Evolutionary conservation across 2,329 filamentous ascomycete species (phyloP).

Genomic region (Venturia aucupariae): DNA sequence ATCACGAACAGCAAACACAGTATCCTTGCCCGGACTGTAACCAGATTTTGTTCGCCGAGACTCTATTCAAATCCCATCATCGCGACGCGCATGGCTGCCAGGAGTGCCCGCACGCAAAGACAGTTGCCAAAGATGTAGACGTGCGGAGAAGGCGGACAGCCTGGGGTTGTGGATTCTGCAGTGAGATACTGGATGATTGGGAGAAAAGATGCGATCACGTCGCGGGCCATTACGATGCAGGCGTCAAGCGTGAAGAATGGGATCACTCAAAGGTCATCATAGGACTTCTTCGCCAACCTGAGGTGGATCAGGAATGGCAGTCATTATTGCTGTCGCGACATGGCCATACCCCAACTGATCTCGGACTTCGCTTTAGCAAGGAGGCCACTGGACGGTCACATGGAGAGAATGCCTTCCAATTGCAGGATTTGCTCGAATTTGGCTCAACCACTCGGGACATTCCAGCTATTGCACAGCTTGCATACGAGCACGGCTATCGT

Average conservation of each 20-base stretch:
- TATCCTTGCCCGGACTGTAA: conserved; percentile 61
- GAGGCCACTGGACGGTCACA: conserved; percentile 32
- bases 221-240: conserved; percentile 56
- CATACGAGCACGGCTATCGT: conserved; percentile 14
- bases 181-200: conserved; percentile 51
- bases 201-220: conserved; percentile 62
- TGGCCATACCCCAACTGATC: conserved; percentile 40
- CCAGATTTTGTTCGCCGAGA: conserved; percentile 58
- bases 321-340: conserved; percentile 44
- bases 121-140: conserved; percentile 46
- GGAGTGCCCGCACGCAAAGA: conserved; percentile 56
- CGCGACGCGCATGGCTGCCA: conserved; percentile 56
- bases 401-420: conserved; percentile 11
- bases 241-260: conserved; percentile 56
- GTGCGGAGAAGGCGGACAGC: conserved; percentile 43
- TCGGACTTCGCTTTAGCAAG: conserved; percentile 36
- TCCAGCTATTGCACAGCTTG: conserved; percentile 10
- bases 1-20: conserved; percentile 59
- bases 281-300: conserved; percentile 56
- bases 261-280: conserved; percentile 61
- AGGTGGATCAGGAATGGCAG: conserved; percentile 54
- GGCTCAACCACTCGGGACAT: conserved; percentile 10
- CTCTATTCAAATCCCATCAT: conserved; percentile 60
- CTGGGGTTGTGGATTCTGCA: conserved; percentile 62
- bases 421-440: conserved; percentile 16